phyloP scores from a whole-genome alignment of 2,329 filamentous ascomycete genomes.

The Emmonsia crescens region DNA sequence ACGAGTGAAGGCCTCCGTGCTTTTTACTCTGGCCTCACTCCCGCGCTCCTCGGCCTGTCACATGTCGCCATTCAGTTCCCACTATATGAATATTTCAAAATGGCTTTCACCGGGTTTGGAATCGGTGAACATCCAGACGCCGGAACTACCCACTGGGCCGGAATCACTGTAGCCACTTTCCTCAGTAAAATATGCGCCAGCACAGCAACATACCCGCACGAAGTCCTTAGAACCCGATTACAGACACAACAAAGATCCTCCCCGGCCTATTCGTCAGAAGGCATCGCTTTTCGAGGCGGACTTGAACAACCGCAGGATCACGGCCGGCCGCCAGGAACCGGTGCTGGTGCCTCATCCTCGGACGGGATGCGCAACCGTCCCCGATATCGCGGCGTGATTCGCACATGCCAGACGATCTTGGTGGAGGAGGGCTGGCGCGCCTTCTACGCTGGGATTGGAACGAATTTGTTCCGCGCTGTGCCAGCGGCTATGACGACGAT shows the following conservation, averaged over 20 bases:
- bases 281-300: slow-evolving; percentile 38
- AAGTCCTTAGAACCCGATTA: slow-evolving; percentile 84
- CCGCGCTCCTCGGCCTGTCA: slow-evolving; percentile 79
- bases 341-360: slow-evolving; percentile 36
- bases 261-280: slow-evolving; percentile 37
- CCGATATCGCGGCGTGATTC: slow-evolving; percentile 65
- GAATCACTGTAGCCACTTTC: slow-evolving; percentile 79
- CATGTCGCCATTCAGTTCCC: slow-evolving; percentile 98
- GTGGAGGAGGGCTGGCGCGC: slow-evolving; percentile 89
- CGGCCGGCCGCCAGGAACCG: slow-evolving; percentile 31
- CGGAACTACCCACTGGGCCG: slow-evolving; percentile 62
- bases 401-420: slow-evolving; percentile 75
- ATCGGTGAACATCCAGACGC: slow-evolving; percentile 62
- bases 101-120: slow-evolving; percentile 74
- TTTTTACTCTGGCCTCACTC: slow-evolving; percentile 91
- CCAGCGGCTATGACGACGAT: slow-evolving; percentile 95
- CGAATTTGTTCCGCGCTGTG: slow-evolving; percentile 92
- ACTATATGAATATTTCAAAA: slow-evolving; percentile 87
- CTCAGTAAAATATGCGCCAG: slow-evolving; percentile 91
- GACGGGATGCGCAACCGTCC: slow-evolving; percentile 46
- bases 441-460: slow-evolving; percentile 95
- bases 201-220: slow-evolving; percentile 91
- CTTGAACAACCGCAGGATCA: slow-evolving; percentile 33
- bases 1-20: slow-evolving; percentile 73
- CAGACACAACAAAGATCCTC: slow-evolving; percentile 78